These are phyloP conservation scores for Agmasoma carcini DNA, from an alignment of 371 early-diverging fungal species.

Conservation along the genomic window DNA sequence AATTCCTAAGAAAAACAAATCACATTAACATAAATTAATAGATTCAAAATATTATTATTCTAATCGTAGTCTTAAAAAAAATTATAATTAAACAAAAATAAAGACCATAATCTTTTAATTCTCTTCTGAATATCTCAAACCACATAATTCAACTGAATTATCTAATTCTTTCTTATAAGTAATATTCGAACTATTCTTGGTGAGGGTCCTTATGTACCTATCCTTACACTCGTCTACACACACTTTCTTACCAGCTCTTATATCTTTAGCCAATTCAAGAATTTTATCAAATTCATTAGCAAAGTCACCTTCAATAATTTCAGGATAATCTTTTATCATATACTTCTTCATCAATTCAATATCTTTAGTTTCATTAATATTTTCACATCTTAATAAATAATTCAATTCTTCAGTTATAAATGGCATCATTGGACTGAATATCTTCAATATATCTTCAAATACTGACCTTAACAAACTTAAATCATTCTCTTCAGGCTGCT, in stretches of 20 bases:
- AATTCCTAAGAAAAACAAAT: too few relatives aligned
- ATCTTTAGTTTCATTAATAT: background rate
- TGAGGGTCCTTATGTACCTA: too few relatives aligned
- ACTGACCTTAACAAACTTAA: conserved; percentile 57
- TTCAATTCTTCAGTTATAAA: conserved; percentile 94
- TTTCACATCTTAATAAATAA: conserved; percentile 16
- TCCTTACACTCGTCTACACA: background rate
- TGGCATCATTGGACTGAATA: conserved; percentile 95
- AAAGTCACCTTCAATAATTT: background rate
- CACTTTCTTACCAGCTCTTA: background rate
- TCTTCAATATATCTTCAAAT: conserved; percentile 70
- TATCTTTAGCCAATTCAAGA: background rate
- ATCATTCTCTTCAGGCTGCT: conserved; percentile 42
- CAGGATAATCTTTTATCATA: conserved; percentile 3
- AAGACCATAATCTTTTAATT: background rate
- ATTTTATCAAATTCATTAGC: background rate
- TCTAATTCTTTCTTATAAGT: too few relatives aligned
- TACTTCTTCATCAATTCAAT: background rate
- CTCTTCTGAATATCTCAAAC: background rate
- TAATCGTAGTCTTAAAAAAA: background rate
- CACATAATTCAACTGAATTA: background rate
- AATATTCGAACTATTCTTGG: too few relatives aligned
- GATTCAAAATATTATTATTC: background rate
- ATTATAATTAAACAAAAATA: background rate
- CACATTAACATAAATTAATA: background rate